Percentiles rank a stretch among this genome's conserved stretches.
Evolutionary conservation across 306 rosid species (phyloP).

Genomic region (Trichosanthes cucumerina): DNA sequence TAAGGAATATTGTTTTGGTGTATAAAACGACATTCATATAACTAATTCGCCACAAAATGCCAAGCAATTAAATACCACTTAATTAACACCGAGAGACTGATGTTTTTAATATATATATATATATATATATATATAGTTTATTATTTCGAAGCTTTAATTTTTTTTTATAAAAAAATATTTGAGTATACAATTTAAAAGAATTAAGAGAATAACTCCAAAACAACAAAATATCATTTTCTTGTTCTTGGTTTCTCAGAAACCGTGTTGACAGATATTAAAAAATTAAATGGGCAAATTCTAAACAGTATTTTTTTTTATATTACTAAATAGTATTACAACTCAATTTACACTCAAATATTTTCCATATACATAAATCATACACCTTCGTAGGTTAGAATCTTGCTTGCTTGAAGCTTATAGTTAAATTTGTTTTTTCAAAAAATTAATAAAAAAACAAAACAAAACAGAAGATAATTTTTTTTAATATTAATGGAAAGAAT

Average conservation of each 20-base stretch:
- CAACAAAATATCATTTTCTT: background rate
- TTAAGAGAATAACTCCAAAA: background rate
- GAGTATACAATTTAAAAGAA: background rate
- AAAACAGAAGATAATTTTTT: too few relatives aligned
- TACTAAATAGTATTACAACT: too few relatives aligned
- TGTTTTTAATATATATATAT: background rate
- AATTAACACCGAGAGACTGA: background rate
- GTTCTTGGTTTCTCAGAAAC: background rate
- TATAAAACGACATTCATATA: slow-evolving; percentile 4
- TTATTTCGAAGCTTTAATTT: background rate
- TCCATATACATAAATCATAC: too few relatives aligned
- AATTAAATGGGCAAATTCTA: background rate
- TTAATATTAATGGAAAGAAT: too few relatives aligned
- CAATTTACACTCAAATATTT: too few relatives aligned
- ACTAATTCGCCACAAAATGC: background rate
- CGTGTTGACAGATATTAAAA: background rate
- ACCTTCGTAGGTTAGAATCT: too few relatives aligned
- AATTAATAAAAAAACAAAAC: too few relatives aligned
- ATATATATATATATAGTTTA: background rate
- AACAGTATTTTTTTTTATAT: too few relatives aligned
- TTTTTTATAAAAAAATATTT: background rate
- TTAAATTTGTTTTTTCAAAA: too few relatives aligned
- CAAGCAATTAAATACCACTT: background rate
- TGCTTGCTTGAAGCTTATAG: too few relatives aligned
- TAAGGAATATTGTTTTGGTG: background rate